These are phyloP conservation scores for Sphaceloma murrayae DNA, from an alignment of 2,329 filamentous ascomycete species.

Conservation along the genomic window DNA sequence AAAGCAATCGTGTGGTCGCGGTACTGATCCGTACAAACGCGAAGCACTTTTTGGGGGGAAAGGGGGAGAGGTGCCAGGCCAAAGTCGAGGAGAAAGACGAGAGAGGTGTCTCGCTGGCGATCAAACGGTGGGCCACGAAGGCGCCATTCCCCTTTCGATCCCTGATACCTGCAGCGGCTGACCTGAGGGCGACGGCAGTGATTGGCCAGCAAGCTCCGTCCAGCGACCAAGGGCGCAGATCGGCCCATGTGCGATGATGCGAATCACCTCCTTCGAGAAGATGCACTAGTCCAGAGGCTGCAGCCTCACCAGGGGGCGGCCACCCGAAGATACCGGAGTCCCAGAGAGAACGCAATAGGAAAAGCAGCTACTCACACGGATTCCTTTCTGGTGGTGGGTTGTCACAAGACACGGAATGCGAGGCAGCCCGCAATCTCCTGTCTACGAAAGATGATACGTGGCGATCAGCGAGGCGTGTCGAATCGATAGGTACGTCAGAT, in stretches of 20 bases:
- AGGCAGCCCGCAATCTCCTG: slow-evolving; percentile 6
- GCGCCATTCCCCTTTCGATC: slow-evolving; percentile 1
- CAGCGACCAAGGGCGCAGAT: background rate
- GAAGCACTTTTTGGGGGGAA: slow-evolving; percentile 9
- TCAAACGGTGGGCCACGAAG: background rate
- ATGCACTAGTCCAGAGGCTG: background rate
- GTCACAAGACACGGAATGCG: too few species aligned
- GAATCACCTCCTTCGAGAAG: background rate
- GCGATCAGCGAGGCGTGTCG: slow-evolving; percentile 10
- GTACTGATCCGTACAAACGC: slow-evolving; percentile 7
- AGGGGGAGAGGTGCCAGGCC: slow-evolving; percentile 1
- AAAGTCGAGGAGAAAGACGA: background rate
- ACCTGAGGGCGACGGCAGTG: background rate
- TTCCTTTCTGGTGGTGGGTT: too few species aligned
- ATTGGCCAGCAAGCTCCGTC: slow-evolving; percentile 12
- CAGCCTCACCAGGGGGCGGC: slow-evolving; percentile 4
- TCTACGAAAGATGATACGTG: slow-evolving; percentile 10
- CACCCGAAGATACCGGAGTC: too few species aligned
- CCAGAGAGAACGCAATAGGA: too few species aligned
- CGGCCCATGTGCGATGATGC: slow-evolving; percentile 5
- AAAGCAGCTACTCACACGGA: background rate
- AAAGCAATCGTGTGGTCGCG: slow-evolving; percentile 5
- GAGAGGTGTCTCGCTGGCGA: slow-evolving; percentile 4
- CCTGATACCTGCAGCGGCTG: slow-evolving; percentile 11
- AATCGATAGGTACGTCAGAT: slow-evolving; percentile 13